Percentiles rank a stretch among this genome's conserved stretches.
Evolutionary conservation across 2,329 filamentous ascomycete species (phyloP).

Genomic region (Aspergillus pseudoviridinutans): DNA sequence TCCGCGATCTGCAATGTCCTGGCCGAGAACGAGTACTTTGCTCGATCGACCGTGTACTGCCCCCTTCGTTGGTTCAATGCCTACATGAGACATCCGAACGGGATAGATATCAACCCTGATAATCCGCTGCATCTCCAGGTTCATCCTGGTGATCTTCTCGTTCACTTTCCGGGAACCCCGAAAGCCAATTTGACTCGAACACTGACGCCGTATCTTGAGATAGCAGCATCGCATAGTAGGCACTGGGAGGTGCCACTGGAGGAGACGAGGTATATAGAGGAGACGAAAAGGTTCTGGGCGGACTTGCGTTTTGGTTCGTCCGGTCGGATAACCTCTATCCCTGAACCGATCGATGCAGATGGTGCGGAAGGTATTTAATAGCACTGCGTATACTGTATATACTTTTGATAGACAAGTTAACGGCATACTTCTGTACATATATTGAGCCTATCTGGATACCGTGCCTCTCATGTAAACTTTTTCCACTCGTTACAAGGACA

Average conservation of each 20-base stretch:
- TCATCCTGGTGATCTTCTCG: conserved; percentile 12
- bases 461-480: too few species aligned
- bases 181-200: conserved; percentile 1
- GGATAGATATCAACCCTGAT: neutral
- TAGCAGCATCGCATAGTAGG: conserved; percentile 9
- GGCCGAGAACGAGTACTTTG: conserved; percentile 15
- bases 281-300: conserved; percentile 11
- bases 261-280: conserved; percentile 5
- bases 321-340: too few species aligned
- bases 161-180: conserved; percentile 14
- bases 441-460: too few species aligned
- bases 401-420: too few species aligned
- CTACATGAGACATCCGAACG: conserved; percentile 9
- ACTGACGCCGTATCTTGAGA: conserved; percentile 10
- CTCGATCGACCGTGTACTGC: conserved; percentile 11
- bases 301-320: neutral
- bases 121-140: conserved; percentile 6
- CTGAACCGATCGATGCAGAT: neutral
- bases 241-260: conserved; percentile 10
- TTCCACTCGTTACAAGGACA: too few species aligned
- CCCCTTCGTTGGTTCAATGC: conserved; percentile 17
- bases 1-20: conserved; percentile 1
- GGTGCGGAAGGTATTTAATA: too few species aligned
- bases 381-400: too few species aligned
- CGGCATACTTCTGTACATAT: too few species aligned